phyloP scores from a whole-genome alignment of 768 basidiomycete species.

The Filobasidium floriforme region DNA sequence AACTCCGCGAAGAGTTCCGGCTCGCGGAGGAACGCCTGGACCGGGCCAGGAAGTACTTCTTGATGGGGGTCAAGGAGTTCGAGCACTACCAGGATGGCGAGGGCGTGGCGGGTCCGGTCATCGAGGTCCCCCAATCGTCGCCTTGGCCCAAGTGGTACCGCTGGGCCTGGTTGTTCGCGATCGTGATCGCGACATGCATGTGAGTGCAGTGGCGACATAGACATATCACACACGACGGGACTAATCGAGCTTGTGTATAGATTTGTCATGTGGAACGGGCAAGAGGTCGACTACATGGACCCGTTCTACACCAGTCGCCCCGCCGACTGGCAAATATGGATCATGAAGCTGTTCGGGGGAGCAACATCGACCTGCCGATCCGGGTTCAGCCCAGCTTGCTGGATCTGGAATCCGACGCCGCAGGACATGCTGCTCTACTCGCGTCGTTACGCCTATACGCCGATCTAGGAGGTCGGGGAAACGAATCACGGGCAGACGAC shows the following conservation, averaged over 20 bases:
- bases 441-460: neutral
- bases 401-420: constrained; percentile 2
- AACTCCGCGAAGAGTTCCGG: neutral
- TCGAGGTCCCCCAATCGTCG: too few relatives aligned
- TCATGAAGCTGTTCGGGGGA: neutral
- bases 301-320: constrained; percentile 1
- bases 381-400: neutral
- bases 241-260: neutral
- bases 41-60: neutral
- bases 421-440: neutral
- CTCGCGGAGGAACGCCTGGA: neutral
- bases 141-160: too few relatives aligned
- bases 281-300: neutral
- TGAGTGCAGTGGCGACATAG: too few relatives aligned
- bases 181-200: too few relatives aligned
- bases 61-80: neutral
- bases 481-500: neutral
- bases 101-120: too few relatives aligned
- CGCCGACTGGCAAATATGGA: neutral
- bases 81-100: neutral
- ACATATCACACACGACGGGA: neutral
- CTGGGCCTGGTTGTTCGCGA: too few relatives aligned
- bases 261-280: neutral
- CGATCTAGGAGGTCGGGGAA: neutral
- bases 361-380: neutral